These are phyloP conservation scores for Alternaria infectoria DNA, from an alignment of 2,329 filamentous ascomycete genomes.

Conservation along the genomic window DNA sequence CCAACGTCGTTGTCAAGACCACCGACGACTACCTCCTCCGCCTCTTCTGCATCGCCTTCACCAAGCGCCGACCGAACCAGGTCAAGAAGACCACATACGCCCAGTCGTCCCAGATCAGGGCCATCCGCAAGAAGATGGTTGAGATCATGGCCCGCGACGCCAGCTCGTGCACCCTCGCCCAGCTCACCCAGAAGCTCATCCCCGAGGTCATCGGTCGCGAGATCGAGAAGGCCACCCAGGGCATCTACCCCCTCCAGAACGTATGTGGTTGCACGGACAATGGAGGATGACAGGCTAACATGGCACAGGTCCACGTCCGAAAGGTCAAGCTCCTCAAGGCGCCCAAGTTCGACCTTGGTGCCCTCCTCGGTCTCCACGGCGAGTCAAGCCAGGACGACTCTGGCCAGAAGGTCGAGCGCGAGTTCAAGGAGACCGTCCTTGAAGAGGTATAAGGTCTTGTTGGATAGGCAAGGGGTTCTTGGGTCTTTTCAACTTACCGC, in stretches of 20 bases:
- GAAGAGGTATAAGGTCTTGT: slow-evolving; percentile 78
- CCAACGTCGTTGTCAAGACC: slow-evolving; percentile 99
- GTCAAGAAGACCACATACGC: slow-evolving; percentile 99
- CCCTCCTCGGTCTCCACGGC: slow-evolving; percentile 94
- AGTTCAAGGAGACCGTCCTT: slow-evolving; percentile 98
- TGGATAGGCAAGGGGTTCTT: slow-evolving; percentile 47
- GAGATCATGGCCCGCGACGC: slow-evolving; percentile 99
- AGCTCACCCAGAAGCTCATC: slow-evolving; percentile 98
- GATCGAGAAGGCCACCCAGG: slow-evolving; percentile 99
- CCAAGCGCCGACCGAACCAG: slow-evolving; percentile 98
- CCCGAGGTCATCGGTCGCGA: slow-evolving; percentile 99
- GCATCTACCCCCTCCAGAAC: slow-evolving; percentile 99
- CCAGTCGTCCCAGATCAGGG: slow-evolving; percentile 93
- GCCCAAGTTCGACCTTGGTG: slow-evolving; percentile 98
- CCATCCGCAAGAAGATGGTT: slow-evolving; percentile 99
- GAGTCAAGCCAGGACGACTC: slow-evolving; percentile 95
- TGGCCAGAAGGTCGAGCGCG: slow-evolving; percentile 93
- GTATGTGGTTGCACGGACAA: slow-evolving; percentile 59
- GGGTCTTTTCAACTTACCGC: slow-evolving; percentile 49
- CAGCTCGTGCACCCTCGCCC: slow-evolving; percentile 88
- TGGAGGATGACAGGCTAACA: slow-evolving; percentile 26
- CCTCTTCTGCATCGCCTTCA: slow-evolving; percentile 99
- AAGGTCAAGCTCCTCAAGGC: slow-evolving; percentile 99
- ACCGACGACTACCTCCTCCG: slow-evolving; percentile 99
- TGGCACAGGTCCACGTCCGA: slow-evolving; percentile 89